These are phyloP conservation scores for Serpula lacrymans DNA, from an alignment of 768 basidiomycete genomes.

Conservation along the genomic window DNA sequence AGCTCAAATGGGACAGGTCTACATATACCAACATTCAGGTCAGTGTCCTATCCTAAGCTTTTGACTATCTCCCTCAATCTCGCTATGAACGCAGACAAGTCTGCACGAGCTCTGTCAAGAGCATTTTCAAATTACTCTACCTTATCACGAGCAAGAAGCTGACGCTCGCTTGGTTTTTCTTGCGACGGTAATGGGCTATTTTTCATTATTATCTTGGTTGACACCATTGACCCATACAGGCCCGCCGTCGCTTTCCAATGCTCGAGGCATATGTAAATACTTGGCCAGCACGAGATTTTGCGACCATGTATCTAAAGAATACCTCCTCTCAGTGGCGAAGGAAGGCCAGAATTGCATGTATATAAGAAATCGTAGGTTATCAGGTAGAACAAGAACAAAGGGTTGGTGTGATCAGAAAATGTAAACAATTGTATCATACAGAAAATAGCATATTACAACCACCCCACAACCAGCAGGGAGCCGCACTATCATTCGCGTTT, in stretches of 20 bases:
- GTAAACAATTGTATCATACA: too few species aligned
- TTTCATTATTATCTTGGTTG: neutral
- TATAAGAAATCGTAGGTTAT: too few species aligned
- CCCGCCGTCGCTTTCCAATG: neutral
- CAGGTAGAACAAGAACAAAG: too few species aligned
- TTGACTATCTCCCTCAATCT: neutral
- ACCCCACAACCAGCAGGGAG: too few species aligned
- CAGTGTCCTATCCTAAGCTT: neutral
- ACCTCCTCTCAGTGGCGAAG: too few species aligned
- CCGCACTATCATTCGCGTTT: too few species aligned
- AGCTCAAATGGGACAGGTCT: neutral
- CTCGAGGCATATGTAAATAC: neutral
- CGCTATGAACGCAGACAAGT: neutral
- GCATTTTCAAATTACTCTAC: neutral
- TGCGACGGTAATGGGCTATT: neutral
- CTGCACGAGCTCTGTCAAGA: constrained; percentile 1
- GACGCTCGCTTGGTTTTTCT: neutral
- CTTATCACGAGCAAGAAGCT: neutral
- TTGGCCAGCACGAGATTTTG: constrained; percentile 1
- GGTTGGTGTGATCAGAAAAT: too few species aligned
- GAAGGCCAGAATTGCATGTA: too few species aligned
- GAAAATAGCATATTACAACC: too few species aligned
- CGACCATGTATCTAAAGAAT: constrained; percentile 1
- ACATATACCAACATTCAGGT: neutral
- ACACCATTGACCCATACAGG: neutral